A percentile compares a stretch with the other conserved stretches of the same genome.
phyloP scores from a whole-genome alignment of 495 filamentous ascomycete species.

The Penicillium maclennaniae region DNA sequence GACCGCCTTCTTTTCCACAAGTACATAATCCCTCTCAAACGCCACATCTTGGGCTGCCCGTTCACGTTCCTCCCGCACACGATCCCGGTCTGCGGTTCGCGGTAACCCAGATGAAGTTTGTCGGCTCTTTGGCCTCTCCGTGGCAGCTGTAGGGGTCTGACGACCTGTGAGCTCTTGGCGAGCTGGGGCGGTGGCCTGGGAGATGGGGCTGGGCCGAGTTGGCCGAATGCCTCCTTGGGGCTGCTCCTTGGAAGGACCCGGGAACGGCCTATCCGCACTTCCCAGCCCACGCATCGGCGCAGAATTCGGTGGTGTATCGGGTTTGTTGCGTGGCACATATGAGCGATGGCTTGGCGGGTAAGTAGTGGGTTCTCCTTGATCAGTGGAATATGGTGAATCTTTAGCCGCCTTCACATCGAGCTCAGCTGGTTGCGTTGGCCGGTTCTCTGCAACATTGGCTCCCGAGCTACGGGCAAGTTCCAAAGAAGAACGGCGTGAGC shows the following conservation, averaged over 20 bases:
- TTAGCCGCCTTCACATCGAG: slow-evolving; percentile 14
- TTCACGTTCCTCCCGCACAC: slow-evolving; percentile 59
- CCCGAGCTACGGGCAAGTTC: slow-evolving; percentile 10
- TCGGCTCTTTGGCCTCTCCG: slow-evolving; percentile 51
- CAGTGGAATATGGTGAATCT: slow-evolving; percentile 22
- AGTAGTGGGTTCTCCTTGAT: slow-evolving; percentile 23
- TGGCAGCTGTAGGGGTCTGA: slow-evolving; percentile 27
- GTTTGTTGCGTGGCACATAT: slow-evolving; percentile 24
- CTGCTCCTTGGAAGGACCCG: slow-evolving; percentile 27
- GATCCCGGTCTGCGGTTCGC: slow-evolving; percentile 30
- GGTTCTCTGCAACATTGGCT: slow-evolving; percentile 26
- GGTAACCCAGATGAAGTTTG: slow-evolving; percentile 46
- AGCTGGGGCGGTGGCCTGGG: slow-evolving; percentile 58
- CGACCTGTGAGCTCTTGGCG: slow-evolving; percentile 49
- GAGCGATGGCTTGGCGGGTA: slow-evolving; percentile 27
- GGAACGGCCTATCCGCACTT: slow-evolving; percentile 35
- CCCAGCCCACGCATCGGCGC: slow-evolving; percentile 36
- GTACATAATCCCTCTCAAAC: slow-evolving; percentile 88
- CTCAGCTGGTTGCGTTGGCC: slow-evolving; percentile 13
- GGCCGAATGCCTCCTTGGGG: slow-evolving; percentile 22
- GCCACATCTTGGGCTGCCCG: slow-evolving; percentile 81
- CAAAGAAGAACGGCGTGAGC: slow-evolving; percentile 19
- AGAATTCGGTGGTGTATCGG: slow-evolving; percentile 36
- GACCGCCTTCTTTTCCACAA: slow-evolving; percentile 91
- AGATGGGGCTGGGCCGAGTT: slow-evolving; percentile 41